Evolutionary conservation across 2,329 filamentous ascomycete genomes (phyloP).

Genomic region (Aaosphaeria pasadenensis): DNA sequence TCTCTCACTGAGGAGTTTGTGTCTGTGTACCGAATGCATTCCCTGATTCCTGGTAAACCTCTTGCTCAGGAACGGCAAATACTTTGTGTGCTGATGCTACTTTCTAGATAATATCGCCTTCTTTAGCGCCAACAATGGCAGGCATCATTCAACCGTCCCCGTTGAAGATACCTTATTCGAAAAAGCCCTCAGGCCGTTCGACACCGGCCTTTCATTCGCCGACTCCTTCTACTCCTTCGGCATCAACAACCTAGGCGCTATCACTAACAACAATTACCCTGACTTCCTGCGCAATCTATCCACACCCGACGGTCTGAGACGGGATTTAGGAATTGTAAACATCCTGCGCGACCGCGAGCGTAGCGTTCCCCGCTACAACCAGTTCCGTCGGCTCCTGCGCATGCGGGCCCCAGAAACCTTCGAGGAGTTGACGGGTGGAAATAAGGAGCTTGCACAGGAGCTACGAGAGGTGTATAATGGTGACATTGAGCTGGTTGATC

Average conservation of each 20-base stretch:
- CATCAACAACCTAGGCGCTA: slow-evolving; percentile 48
- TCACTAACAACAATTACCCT: slow-evolving; percentile 42
- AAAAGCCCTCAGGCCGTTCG: slow-evolving; percentile 31
- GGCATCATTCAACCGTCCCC: slow-evolving; percentile 25
- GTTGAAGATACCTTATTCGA: slow-evolving; percentile 32
- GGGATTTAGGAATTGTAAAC: slow-evolving; percentile 47
- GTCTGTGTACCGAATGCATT: slow-evolving; percentile 44
- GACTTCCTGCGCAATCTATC: slow-evolving; percentile 41
- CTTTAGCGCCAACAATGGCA: slow-evolving; percentile 21
- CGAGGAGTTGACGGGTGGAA: slow-evolving; percentile 39
- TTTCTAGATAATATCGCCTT: slow-evolving; percentile 32
- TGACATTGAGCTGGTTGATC: slow-evolving; percentile 44
- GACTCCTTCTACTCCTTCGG: slow-evolving; percentile 45
- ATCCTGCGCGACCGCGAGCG: slow-evolving; percentile 49
- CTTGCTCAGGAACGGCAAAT: not conserved
- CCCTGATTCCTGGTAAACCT: slow-evolving; percentile 40
- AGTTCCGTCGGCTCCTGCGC: slow-evolving; percentile 45
- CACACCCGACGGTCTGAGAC: slow-evolving; percentile 41
- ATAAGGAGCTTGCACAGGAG: slow-evolving; percentile 34
- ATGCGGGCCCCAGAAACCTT: slow-evolving; percentile 38
- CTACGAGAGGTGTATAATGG: slow-evolving; percentile 39
- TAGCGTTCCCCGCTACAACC: slow-evolving; percentile 46
- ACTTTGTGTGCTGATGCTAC: too few relatives aligned
- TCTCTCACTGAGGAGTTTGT: slow-evolving; percentile 46
- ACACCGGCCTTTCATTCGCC: slow-evolving; percentile 8